These are phyloP conservation scores for Cryptococcus sp. DNA, from an alignment of 1,284 basidiomycete genomes.

Conservation along the genomic window DNA sequence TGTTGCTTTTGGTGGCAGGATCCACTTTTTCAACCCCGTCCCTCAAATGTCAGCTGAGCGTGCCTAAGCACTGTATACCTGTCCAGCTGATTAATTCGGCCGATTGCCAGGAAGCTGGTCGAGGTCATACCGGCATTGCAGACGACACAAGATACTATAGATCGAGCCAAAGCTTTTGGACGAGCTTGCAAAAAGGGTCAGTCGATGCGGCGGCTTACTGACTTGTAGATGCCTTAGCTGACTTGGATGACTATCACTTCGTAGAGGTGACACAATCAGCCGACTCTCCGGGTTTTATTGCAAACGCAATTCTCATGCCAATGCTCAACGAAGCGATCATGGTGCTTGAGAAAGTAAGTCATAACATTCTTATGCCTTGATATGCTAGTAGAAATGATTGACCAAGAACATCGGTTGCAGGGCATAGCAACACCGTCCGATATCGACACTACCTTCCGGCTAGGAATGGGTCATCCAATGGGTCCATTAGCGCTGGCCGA, in stretches of 20 bases:
- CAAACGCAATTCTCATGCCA: slow-evolving; percentile 54
- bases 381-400: neutral
- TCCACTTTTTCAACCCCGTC: slow-evolving; percentile 96
- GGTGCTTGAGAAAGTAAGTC: slow-evolving; percentile 75
- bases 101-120: slow-evolving; percentile 69
- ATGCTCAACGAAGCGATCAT: slow-evolving; percentile 76
- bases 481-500: slow-evolving; percentile 84
- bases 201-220: slow-evolving; percentile 14
- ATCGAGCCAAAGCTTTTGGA: slow-evolving; percentile 79
- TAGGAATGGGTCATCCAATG: slow-evolving; percentile 97
- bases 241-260: neutral
- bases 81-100: neutral
- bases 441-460: slow-evolving; percentile 88
- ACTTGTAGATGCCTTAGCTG: neutral
- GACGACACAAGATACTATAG: slow-evolving; percentile 74
- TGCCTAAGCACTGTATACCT: neutral
- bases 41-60: slow-evolving; percentile 67
- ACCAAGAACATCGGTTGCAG: slow-evolving; percentile 49
- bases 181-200: slow-evolving; percentile 84
- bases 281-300: slow-evolving; percentile 78
- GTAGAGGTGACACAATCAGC: slow-evolving; percentile 81
- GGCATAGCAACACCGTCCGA: slow-evolving; percentile 89
- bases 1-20: slow-evolving; percentile 48
- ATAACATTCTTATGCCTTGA: neutral
- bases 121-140: slow-evolving; percentile 92